Evolutionary conservation across 306 rosid species (phyloP).

Genomic region (Arachis stenosperma): DNA sequence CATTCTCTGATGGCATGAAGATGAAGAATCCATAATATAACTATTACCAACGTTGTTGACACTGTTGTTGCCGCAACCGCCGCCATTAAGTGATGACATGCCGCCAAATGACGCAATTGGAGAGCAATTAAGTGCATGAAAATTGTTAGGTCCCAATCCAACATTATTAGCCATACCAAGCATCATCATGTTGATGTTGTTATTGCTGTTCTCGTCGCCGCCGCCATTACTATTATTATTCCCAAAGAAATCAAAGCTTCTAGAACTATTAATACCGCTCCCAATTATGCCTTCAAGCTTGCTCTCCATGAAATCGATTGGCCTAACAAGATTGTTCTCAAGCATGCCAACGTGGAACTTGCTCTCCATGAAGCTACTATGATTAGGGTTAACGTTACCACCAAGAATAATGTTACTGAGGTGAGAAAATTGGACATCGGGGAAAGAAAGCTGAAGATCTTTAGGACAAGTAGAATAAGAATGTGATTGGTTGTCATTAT

Average conservation of each 20-base stretch:
- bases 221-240: slow-evolving; percentile 43
- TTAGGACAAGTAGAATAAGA: slow-evolving; percentile 43
- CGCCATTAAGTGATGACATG: slow-evolving; percentile 51
- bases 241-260: slow-evolving; percentile 54
- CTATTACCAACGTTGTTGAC: slow-evolving; percentile 37
- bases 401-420: slow-evolving; percentile 53
- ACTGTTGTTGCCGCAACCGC: slow-evolving; percentile 26
- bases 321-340: slow-evolving; percentile 39
- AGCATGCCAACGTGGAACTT: slow-evolving; percentile 34
- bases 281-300: slow-evolving; percentile 66
- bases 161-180: too few species aligned
- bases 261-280: slow-evolving; percentile 20
- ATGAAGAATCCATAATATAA: slow-evolving; percentile 50
- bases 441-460: slow-evolving; percentile 65
- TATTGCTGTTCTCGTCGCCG: too few species aligned
- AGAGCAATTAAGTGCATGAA: slow-evolving; percentile 55
- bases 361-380: slow-evolving; percentile 28
- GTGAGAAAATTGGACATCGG: slow-evolving; percentile 59
- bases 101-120: slow-evolving; percentile 58
- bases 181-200: too few species aligned
- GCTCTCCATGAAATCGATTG: slow-evolving; percentile 69
- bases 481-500: slow-evolving; percentile 33
- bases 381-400: neutral
- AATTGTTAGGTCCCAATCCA: slow-evolving; percentile 47
- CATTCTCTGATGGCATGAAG: slow-evolving; percentile 45